Evolutionary conservation across 2,329 filamentous ascomycete species (phyloP).

Genomic region (Fusarium hostae): DNA sequence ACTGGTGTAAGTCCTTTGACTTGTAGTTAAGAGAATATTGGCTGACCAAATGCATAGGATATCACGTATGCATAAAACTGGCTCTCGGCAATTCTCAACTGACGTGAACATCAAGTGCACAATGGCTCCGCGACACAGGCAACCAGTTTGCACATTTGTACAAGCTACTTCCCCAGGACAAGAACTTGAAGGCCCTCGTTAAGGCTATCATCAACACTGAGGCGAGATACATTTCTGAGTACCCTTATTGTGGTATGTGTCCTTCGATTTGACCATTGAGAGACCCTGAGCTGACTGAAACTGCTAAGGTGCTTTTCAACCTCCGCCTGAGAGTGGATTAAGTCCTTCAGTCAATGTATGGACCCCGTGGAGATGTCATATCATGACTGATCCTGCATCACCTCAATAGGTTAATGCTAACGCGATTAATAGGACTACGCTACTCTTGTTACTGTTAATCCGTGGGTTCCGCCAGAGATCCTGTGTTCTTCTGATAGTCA

Average conservation of each 20-base stretch:
- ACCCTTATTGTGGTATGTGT: conserved; percentile 18
- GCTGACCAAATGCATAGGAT: neutral
- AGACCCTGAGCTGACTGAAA: neutral
- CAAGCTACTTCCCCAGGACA: conserved; percentile 12
- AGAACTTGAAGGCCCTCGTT: conserved; percentile 9
- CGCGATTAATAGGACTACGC: conserved; percentile 1
- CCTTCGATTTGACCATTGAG: accelerated
- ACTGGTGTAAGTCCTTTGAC: conserved; percentile 1
- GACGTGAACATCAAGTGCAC: neutral
- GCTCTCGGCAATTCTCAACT: too few relatives aligned
- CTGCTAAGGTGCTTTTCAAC: conserved; percentile 10
- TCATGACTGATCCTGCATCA: neutral
- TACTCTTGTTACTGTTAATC: conserved; percentile 5
- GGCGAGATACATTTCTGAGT: conserved; percentile 17
- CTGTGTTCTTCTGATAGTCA: too few relatives aligned
- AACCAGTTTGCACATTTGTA: conserved; percentile 29
- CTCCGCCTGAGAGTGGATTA: conserved; percentile 17
- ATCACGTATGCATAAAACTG: neutral
- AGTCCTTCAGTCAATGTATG: conserved; percentile 16
- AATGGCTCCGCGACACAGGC: conserved; percentile 21
- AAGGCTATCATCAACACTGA: conserved; percentile 29
- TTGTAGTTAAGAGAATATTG: accelerated
- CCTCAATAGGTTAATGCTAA: too few relatives aligned
- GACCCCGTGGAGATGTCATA: neutral
- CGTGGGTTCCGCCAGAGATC: neutral